Conservation (phyloP, 1,284 basidiomycete species). For the Trametes sp. region DNA sequence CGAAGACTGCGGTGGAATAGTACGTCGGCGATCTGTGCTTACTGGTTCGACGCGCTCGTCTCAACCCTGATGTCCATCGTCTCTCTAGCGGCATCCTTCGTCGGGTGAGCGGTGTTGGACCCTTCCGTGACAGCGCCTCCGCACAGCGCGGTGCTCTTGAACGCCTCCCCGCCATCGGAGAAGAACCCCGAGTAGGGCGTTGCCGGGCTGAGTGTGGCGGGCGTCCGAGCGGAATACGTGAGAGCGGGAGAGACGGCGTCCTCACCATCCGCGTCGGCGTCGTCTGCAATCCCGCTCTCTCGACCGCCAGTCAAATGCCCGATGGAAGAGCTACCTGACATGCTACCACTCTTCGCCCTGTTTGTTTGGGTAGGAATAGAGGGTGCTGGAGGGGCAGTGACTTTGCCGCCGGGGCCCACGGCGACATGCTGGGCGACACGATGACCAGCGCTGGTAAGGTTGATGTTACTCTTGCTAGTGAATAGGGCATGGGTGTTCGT, state of each 20-base stretch:
- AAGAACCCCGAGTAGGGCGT: conserved; percentile 49
- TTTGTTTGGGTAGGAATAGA: not conserved
- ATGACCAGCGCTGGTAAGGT: conserved; percentile 20
- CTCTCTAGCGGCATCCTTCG: conserved; percentile 12
- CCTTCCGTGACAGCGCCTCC: conserved; percentile 2
- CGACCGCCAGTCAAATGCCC: not conserved
- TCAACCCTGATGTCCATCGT: conserved; percentile 14
- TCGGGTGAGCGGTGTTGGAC: conserved; percentile 4
- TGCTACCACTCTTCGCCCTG: not conserved
- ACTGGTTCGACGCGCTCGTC: conserved; percentile 5
- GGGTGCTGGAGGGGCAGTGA: not conserved
- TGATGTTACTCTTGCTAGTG: conserved; percentile 31
- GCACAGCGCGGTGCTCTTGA: conserved; percentile 32
- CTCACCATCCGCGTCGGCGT: conserved; percentile 35
- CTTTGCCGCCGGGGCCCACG: not conserved
- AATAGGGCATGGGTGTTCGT: conserved; percentile 31
- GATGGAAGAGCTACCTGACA: not conserved
- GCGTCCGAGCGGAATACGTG: conserved; percentile 47
- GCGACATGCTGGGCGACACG: conserved; percentile 9
- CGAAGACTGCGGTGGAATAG: not conserved
- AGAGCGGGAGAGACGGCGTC: conserved; percentile 47
- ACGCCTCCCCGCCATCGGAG: conserved; percentile 39
- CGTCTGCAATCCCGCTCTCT: conserved; percentile 7
- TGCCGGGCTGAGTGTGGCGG: conserved; percentile 46
- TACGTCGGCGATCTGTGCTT: not conserved